A percentile compares a stretch with the other conserved stretches of the same genome.
Conservation (phyloP, 1,139 yeast genomes). For the Blastobotrys petasosporus region DNA sequence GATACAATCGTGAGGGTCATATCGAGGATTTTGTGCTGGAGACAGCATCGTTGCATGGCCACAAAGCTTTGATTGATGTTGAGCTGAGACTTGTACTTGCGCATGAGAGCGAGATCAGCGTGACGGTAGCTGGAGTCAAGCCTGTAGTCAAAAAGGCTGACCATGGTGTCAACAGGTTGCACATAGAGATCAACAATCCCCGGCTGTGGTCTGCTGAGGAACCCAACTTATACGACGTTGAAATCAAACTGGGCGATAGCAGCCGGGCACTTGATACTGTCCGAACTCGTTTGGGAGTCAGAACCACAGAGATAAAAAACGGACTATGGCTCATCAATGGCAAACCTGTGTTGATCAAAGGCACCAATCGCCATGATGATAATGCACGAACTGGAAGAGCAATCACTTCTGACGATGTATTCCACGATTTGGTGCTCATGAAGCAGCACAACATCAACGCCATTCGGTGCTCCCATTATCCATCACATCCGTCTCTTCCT, state of each 20-base stretch:
- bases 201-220: constrained; percentile 36
- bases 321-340: constrained; percentile 33
- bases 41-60: constrained; percentile 11
- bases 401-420: constrained; percentile 31
- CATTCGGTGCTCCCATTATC: constrained; percentile 36
- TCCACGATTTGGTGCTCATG: constrained; percentile 32
- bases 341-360: constrained; percentile 29
- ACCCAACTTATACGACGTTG: constrained; percentile 31
- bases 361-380: constrained; percentile 37
- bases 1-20: constrained; percentile 17
- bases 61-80: constrained; percentile 10
- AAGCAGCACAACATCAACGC: constrained; percentile 36
- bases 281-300: constrained; percentile 32
- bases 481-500: constrained; percentile 26
- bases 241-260: constrained; percentile 17
- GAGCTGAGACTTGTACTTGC: constrained; percentile 5
- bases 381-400: constrained; percentile 35
- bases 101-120: constrained; percentile 2
- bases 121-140: constrained; percentile 6
- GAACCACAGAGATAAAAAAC: constrained; percentile 30
- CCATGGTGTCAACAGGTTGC: background rate
- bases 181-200: constrained; percentile 17
- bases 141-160: background rate
- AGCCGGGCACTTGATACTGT: constrained; percentile 19
- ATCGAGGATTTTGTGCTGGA: constrained; percentile 22